phyloP scores from a whole-genome alignment of 805 yeast genomes.

The Yarrowia sp. region DNA sequence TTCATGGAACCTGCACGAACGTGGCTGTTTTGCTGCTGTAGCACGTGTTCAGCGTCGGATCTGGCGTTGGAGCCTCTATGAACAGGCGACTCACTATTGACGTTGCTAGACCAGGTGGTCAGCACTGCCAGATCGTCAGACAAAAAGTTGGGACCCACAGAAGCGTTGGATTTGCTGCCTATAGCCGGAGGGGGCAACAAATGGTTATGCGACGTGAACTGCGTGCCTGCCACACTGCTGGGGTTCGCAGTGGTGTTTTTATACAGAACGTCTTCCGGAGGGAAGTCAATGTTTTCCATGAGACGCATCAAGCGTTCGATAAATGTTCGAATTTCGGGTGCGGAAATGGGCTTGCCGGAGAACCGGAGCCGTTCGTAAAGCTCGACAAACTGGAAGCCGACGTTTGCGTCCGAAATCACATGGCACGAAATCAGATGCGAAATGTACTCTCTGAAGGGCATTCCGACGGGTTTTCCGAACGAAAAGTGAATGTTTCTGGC shows the following conservation, averaged over 20 bases:
- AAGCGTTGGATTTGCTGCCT: conserved; percentile 26
- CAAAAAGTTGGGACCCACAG: conserved; percentile 21
- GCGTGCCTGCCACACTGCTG: conserved; percentile 23
- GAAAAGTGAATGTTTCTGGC: conserved; percentile 52
- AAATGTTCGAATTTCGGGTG: conserved; percentile 65
- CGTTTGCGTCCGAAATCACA: conserved; percentile 43
- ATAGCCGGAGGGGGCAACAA: conserved; percentile 15
- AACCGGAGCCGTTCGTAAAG: conserved; percentile 74
- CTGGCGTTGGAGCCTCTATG: conserved; percentile 28
- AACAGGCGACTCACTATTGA: conserved; percentile 27
- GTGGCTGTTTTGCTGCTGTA: conserved; percentile 28
- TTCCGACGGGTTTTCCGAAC: conserved; percentile 49
- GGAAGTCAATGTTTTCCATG: conserved; percentile 33
- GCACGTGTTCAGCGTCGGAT: conserved; percentile 16
- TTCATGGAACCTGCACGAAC: conserved; percentile 13
- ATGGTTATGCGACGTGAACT: conserved; percentile 13
- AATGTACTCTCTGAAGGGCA: conserved; percentile 56
- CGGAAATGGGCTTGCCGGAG: conserved; percentile 65
- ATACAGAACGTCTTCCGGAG: conserved; percentile 25
- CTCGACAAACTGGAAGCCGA: conserved; percentile 52
- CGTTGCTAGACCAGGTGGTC: conserved; percentile 35
- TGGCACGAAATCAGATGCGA: conserved; percentile 52
- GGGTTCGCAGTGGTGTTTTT: conserved; percentile 26
- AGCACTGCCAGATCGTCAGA: conserved; percentile 21
- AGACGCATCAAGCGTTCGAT: conserved; percentile 52